A percentile compares a stretch with the other conserved stretches of the same genome.
Evolutionary conservation across 768 basidiomycete genomes (phyloP).

Genomic region (Mycena floridula): DNA sequence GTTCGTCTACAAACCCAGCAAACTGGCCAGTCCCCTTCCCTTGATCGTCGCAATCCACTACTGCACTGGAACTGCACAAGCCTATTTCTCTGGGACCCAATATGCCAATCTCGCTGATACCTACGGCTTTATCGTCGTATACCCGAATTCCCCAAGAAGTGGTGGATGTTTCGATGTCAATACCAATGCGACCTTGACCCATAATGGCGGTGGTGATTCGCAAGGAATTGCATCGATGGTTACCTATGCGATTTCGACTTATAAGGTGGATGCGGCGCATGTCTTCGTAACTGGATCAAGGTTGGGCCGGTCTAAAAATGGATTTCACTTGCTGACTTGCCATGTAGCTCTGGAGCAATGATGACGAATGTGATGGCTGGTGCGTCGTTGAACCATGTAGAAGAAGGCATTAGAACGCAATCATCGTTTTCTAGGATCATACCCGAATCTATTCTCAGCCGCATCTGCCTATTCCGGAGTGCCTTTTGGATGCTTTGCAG

Average conservation of each 20-base stretch:
- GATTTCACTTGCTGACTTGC: no score
- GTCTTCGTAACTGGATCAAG: constrained; percentile 48
- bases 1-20: constrained; percentile 38
- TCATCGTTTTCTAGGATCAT: no score
- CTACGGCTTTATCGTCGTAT: constrained; percentile 47
- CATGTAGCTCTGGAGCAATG: constrained; percentile 39
- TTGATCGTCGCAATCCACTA: constrained; percentile 50
- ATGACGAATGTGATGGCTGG: constrained; percentile 54
- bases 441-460: constrained; percentile 48
- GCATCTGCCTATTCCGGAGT: constrained; percentile 47
- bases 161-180: constrained; percentile 52
- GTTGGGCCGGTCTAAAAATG: no score
- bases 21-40: constrained; percentile 30
- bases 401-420: no score
- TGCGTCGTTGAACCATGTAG: no score
- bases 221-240: constrained; percentile 42
- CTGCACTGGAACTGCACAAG: constrained; percentile 45
- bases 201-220: constrained; percentile 51
- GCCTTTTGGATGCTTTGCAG: constrained; percentile 48
- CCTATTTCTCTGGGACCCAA: constrained; percentile 41
- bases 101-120: constrained; percentile 45
- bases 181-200: constrained; percentile 43
- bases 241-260: constrained; percentile 42
- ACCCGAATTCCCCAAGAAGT: constrained; percentile 33
- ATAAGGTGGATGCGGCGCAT: constrained; percentile 35